Base-by-base conservation (phyloP, 495 filamentous ascomycete species). In the Penicillium herquei region DNA sequence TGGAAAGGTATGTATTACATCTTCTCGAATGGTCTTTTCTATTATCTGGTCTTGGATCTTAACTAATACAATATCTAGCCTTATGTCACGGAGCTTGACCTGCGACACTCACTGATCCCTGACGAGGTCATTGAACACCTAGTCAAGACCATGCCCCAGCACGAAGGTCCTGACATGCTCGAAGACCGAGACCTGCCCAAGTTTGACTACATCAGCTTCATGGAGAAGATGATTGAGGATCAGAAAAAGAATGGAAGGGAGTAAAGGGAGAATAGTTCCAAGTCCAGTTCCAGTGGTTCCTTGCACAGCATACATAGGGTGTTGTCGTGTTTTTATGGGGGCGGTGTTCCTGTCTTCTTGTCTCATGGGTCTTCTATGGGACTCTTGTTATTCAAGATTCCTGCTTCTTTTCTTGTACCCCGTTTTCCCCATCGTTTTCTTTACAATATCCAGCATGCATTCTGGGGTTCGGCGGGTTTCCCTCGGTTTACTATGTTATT, bases 1-100 rank as follows among this genome's bases (percentile, higher is more conserved):
- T 78, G 95, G 95, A 42, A 98, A 98, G 77, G 84, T 85, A 74
- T 44, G 80, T 67, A 43, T 13, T 53, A 26, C 1, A 16, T 43
- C 34, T 35, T 33, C 41, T 26, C 21, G 21, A 4, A 26, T 26
- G 1, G 21, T 26, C 21, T 26, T 1, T 26, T 56, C 9, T 42
- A n/a, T 41, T 37, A 31, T 1, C 7, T 13, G 13, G 14, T 47
- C 10, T 46, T 40, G 10, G 12, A 42, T 42, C 39, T 18, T n/a
- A n/a, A 37, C 33, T 6, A 18, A 48, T 37, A 51, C 57, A 37
- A 70, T 45, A 26, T 21, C 53, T 34, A 11, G 81, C 92, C 94
- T 13, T 98, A 97, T 70, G 94, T 98, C 11, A 98, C 94, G 10
- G 94, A 98, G 75, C 86, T 98, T 69, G 94, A 98, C 70, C 84